Base-by-base conservation (phyloP, 208 protist genomes). In the Vickermania spadyakhi region DNA sequence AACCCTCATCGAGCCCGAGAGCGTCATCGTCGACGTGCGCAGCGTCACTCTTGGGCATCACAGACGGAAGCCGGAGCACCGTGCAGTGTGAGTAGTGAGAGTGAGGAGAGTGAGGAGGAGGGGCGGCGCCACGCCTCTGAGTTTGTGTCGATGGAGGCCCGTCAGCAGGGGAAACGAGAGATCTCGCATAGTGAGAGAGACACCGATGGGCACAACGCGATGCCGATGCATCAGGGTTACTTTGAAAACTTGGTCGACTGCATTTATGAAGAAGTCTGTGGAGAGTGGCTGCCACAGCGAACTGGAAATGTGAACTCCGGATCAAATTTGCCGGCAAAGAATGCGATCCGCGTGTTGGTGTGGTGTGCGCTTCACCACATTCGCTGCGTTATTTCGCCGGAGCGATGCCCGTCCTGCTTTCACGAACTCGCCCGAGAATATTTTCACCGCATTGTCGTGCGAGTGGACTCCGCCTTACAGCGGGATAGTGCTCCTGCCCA, bases 311-410 rank as follows among this genome's bases (percentile, higher is more conserved):
- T n/a, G n/a, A n/a, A n/a, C n/a, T n/a, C n/a, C 36, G 36, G 36
- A 18, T 7, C 36, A 45, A 7, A n/a, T 18, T 7, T 45, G 36
- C 36, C 7, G 36, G 7, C 18, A 18, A 45, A 45, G 36, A 45
- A 18, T 45, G 7, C 11, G 7, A 18, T 45, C 36, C 36, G 36
- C 11, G 11, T 45, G 36, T n/a, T 45, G 36, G 36, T 45, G 11
- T 45, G 36, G 36, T 45, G 36, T 18, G 36, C 36, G 7, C 11
- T 45, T 7, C 36, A 79, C 50, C 64, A 45, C 7, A 65, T 80
- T 36, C 52, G 58, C 14, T 67, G 77, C 0, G 65, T 90, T 25
- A 5, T 84, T 23, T 85, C 83, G 1, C 73, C 83, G 13, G 81
- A 84, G 60, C 62, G 70, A 50, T 65, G 64, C 22, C 83, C 83